Evolutionary conservation across 257 asterid genomes (phyloP), one percentile per base, ranked within the genome.

Genomic region (Jasminum sambac): DNA sequence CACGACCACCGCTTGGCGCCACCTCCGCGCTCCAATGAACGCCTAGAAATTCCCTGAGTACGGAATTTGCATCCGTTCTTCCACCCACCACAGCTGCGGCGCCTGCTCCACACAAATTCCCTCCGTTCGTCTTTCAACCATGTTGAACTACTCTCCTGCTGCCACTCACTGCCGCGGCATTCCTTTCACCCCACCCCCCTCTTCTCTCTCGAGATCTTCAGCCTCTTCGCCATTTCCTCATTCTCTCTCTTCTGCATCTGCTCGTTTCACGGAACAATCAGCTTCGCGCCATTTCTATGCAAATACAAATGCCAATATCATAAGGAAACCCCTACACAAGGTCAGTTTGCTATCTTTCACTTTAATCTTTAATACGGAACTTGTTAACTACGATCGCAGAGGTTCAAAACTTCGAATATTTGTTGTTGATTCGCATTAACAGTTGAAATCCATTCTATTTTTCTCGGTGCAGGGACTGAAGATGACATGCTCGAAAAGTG

Each of bases 401-500:
- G 44, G 66, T 21, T 14, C 8, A 1, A n/a, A 14, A 63, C 16
- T 25, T 17, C 25, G 24, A 17, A 30, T 30, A 30, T 30, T 30
- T 30, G 36, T 30, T 66, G 25, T n/a, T 13, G 52, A 41, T 64
- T 66, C 23, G 36, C 48, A n/a, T 19, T 68, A 38, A 19, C 12
- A 59, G 69, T 67, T 71, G 44, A 64, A 69, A 69, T 65, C 14
- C 37, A 69, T 60, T 11, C 37, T 62, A 37, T 72, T 34, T 77
- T 66, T 67, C 71, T 63, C 58, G 77, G 69, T 71, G 76, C 80
- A 88, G 96, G 84, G 78, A 6, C 79, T 79, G 46, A 82, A 75
- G 75, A 81, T 83, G 63, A 80, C 77, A 13, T 79, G 86, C 76
- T 79, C 90, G 12, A 78, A 67, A 75, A 70, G 59, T 36, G 97